A percentile compares a stretch with the other conserved stretches of the same genome.
Evolutionary conservation across 108 stramenopile species (phyloP).

Genomic region (Pseudonitzschia pungens): DNA sequence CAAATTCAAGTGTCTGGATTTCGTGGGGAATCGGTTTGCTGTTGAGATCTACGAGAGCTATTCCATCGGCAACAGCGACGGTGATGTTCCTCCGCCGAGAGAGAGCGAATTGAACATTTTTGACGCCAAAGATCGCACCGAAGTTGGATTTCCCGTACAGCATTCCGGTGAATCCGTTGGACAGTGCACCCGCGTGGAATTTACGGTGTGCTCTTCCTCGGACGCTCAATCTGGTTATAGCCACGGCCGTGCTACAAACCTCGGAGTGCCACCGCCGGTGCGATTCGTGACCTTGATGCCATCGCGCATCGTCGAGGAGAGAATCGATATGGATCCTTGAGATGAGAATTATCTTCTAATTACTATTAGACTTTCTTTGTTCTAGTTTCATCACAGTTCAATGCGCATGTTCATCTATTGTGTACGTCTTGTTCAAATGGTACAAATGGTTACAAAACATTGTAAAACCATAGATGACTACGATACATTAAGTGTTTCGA

Average conservation of each 20-base stretch:
- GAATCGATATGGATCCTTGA: background rate
- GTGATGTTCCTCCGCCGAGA: too few relatives aligned
- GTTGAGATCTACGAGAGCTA: constrained; percentile 36
- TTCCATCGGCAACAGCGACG: background rate
- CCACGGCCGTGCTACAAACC: too few relatives aligned
- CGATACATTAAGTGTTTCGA: too few relatives aligned
- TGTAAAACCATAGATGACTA: too few relatives aligned
- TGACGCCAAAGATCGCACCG: background rate
- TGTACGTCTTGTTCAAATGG: too few relatives aligned
- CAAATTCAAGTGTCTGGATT: constrained; percentile 64
- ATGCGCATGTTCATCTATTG: too few relatives aligned
- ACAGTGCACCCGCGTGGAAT: constrained; percentile 41
- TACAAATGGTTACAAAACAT: too few relatives aligned
- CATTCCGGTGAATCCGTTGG: constrained; percentile 74
- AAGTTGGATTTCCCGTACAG: constrained; percentile 63
- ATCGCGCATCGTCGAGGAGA: constrained; percentile 39
- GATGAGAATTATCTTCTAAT: too few relatives aligned
- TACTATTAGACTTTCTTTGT: too few relatives aligned
- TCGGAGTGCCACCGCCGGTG: constrained; percentile 29
- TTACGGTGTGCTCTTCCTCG: constrained; percentile 34
- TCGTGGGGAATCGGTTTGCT: constrained; percentile 63
- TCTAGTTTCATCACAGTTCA: too few relatives aligned
- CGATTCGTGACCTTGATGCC: constrained; percentile 61
- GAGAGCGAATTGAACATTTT: too few relatives aligned
- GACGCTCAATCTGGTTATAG: background rate